Evolutionary conservation across 129 eudicot species (phyloP).

Genomic region (Scalesia atractyloides): DNA sequence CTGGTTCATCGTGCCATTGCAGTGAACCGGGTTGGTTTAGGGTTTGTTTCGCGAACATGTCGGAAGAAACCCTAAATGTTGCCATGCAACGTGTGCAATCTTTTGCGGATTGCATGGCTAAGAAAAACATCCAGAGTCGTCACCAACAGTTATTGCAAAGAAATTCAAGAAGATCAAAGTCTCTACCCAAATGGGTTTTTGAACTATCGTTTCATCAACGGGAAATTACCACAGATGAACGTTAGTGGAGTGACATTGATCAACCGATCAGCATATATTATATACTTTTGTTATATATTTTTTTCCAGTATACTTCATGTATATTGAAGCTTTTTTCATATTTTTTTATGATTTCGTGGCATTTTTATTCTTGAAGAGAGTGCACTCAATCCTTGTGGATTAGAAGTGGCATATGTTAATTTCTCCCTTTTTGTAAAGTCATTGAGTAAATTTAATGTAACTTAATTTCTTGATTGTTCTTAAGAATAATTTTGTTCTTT

Average conservation of each 20-base stretch:
- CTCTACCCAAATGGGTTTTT: conserved; percentile 92
- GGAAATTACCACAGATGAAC: conserved; percentile 56
- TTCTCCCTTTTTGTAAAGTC: conserved; percentile 37
- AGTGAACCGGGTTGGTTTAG: conserved; percentile 98
- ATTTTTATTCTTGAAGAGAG: conserved; percentile 28
- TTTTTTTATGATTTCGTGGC: conserved; percentile 14
- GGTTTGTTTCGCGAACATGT: conserved; percentile 89
- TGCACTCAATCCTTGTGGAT: conserved; percentile 94
- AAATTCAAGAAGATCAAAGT: conserved; percentile 59
- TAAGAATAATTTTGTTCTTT: background rate
- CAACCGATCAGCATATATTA: conserved; percentile 16
- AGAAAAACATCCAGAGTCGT: conserved; percentile 24
- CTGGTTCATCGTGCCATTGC: conserved; percentile 95
- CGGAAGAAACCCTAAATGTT: conserved; percentile 58
- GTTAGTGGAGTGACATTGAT: conserved; percentile 31
- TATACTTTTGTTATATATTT: conserved; percentile 17
- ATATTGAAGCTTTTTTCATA: conserved; percentile 20
- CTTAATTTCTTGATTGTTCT: conserved; percentile 31
- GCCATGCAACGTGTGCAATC: conserved; percentile 66
- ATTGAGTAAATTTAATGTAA: conserved; percentile 34
- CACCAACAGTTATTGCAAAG: conserved; percentile 38
- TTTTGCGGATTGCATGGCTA: conserved; percentile 36
- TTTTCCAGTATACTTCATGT: conserved; percentile 32
- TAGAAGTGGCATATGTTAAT: conserved; percentile 63
- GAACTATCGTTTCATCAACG: conserved; percentile 71